phyloP scores from a whole-genome alignment of 257 asterid genomes.

The Buddleja alternifolia region DNA sequence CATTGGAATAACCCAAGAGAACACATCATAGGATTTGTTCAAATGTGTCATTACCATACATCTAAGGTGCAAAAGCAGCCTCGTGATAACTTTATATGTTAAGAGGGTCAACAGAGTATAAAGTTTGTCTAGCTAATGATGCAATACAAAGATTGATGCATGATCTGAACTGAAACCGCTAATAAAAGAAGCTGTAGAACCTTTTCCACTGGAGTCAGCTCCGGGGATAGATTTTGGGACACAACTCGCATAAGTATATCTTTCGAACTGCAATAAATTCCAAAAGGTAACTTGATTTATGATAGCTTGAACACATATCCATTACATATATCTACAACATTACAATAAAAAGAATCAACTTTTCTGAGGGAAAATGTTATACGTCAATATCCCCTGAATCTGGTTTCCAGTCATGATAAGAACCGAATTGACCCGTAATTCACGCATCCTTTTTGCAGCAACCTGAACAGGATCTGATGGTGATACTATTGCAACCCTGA shows the following conservation, averaged over 20 bases:
- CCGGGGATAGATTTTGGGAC: constrained; percentile 88
- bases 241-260: constrained; percentile 91
- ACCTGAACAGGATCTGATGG: constrained; percentile 82
- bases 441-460: constrained; percentile 95
- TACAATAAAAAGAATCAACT: constrained; percentile 6
- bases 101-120: background rate
- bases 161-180: constrained; percentile 17
- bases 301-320: background rate
- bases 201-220: constrained; percentile 89
- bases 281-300: constrained; percentile 36
- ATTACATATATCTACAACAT: constrained; percentile 2
- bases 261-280: constrained; percentile 68
- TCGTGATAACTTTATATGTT: constrained; percentile 1
- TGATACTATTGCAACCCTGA: constrained; percentile 74
- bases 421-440: constrained; percentile 79
- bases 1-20: background rate
- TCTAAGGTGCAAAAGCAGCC: constrained; percentile 17
- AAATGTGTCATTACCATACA: background rate
- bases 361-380: constrained; percentile 30
- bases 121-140: constrained; percentile 11
- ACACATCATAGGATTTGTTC: background rate
- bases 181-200: constrained; percentile 40
- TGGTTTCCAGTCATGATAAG: constrained; percentile 64
- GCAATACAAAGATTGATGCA: background rate
- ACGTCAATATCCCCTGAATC: constrained; percentile 95